Evolutionary conservation across 352 stramenopile species (phyloP), one percentile per base, ranked within the genome.

Genomic region (Pelagophyceae sp.): DNA sequence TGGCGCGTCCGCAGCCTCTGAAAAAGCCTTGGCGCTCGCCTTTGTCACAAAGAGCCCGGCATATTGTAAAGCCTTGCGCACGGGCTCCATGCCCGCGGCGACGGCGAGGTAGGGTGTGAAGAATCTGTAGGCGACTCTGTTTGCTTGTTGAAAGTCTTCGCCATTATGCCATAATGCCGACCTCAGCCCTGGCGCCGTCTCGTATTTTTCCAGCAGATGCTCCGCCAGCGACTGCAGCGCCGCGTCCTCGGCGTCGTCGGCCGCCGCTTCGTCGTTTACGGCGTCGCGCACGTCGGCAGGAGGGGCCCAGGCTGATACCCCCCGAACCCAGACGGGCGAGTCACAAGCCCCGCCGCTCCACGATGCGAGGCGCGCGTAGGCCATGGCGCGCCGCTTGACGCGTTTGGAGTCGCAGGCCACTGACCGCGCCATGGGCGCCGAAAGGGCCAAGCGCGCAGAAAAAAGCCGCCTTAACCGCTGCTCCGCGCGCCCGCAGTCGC

Each of bases 201-300:
- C 67, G 67, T 74, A 74, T 17, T 27, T 74, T n/a, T 74, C 67
- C 15, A 74, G 38, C 2, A 74, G 25, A 27, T 74, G 37, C 15
- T 5, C 25, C 38, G 27, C 37, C 15, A 74, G 33, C 17, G 33
- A 6, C 33, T 31, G 0, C 35, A 74, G 2, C 2, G n/a, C 67
- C n/a, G 61, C 61, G 17, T 38, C 61, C 6, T n/a, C 61, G 3
- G 15, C 11, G 31, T 35, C 61, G 29, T 35, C 54, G 11, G 45
- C 31, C 29, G 29, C 1, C 29, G 61, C 61, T 17, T 37, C 11
- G n/a, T 71, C 61, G 11, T 29, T 31, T 17, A 17, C 31, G 60
- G 11, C 11, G 25, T 15, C 27, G 11, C 25, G 27, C 60, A 17
- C 60, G 15, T 71, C 61, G 61, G 31, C n/a, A 3, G 17, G 15